Percentiles rank a stretch among this genome's conserved stretches.
These are phyloP conservation scores for Microcera coccophila DNA, from an alignment of 2,329 filamentous ascomycete genomes.

Conservation along the genomic window DNA sequence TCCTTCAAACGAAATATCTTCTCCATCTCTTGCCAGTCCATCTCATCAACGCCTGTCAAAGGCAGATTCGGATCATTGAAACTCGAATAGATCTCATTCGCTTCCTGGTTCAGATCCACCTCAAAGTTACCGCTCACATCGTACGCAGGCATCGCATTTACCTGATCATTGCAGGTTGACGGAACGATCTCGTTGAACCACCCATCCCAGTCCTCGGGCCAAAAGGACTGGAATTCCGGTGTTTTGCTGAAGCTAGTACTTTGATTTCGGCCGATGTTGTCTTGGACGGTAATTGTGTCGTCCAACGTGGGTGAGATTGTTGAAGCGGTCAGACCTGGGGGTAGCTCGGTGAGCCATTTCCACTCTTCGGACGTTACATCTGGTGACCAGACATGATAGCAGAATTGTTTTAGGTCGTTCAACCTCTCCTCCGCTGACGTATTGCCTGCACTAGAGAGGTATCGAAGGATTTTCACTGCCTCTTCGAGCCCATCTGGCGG, in stretches of 20 bases:
- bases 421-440: slow-evolving; percentile 22
- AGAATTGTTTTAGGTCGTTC: slow-evolving; percentile 26
- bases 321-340: neutral
- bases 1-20: slow-evolving; percentile 22
- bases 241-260: neutral
- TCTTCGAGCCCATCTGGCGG: slow-evolving; percentile 23
- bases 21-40: slow-evolving; percentile 28
- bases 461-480: slow-evolving; percentile 21
- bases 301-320: neutral
- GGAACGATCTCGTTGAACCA: neutral
- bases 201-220: slow-evolving; percentile 1
- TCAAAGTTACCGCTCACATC: slow-evolving; percentile 17
- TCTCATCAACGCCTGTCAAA: slow-evolving; percentile 27
- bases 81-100: slow-evolving; percentile 26
- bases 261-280: neutral
- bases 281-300: neutral
- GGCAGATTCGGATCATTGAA: slow-evolving; percentile 29
- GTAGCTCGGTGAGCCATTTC: slow-evolving; percentile 10
- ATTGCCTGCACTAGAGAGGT: slow-evolving; percentile 24
- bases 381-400: slow-evolving; percentile 24
- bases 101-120: slow-evolving; percentile 21
- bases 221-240: neutral
- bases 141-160: slow-evolving; percentile 12
- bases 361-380: slow-evolving; percentile 19
- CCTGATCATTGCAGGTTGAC: slow-evolving; percentile 3